These are phyloP conservation scores for Stachybotrys chartarum DNA, from an alignment of 2,329 filamentous ascomycete species.

Conservation along the genomic window DNA sequence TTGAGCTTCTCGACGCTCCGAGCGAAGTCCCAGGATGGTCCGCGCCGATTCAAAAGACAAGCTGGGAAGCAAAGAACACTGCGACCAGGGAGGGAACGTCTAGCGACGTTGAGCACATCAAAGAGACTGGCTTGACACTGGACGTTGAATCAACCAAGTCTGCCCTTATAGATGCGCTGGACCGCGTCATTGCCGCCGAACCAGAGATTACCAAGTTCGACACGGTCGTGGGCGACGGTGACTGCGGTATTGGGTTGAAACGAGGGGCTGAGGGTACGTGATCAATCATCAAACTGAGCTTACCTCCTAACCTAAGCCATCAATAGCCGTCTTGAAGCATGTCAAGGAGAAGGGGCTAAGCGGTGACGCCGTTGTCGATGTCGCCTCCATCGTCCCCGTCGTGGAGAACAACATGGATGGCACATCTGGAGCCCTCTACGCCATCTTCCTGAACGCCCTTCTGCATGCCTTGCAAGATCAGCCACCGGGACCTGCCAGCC, in stretches of 20 bases:
- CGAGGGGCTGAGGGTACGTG: conserved; percentile 69
- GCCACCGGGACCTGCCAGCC: conserved; percentile 29
- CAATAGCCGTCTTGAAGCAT: conserved; percentile 44
- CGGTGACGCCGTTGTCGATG: conserved; percentile 45
- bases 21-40: conserved; percentile 66
- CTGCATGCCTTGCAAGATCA: conserved; percentile 51
- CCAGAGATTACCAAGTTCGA: conserved; percentile 67
- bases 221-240: conserved; percentile 82
- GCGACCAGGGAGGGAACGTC: conserved; percentile 35
- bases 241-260: conserved; percentile 81
- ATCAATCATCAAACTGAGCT: not conserved
- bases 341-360: conserved; percentile 35
- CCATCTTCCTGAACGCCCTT: conserved; percentile 86
- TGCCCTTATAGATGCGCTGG: conserved; percentile 49
- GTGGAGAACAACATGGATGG: conserved; percentile 55
- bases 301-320: conserved; percentile 10
- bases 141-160: conserved; percentile 43
- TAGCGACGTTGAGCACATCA: conserved; percentile 21
- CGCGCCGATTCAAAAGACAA: conserved; percentile 52
- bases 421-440: conserved; percentile 55
- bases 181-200: conserved; percentile 58
- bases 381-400: conserved; percentile 44
- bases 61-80: conserved; percentile 53
- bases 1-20: conserved; percentile 63
- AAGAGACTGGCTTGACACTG: conserved; percentile 42